Evolutionary conservation across 176 grass and related monocot species (phyloP).

Genomic region (Oryza australiensis): DNA sequence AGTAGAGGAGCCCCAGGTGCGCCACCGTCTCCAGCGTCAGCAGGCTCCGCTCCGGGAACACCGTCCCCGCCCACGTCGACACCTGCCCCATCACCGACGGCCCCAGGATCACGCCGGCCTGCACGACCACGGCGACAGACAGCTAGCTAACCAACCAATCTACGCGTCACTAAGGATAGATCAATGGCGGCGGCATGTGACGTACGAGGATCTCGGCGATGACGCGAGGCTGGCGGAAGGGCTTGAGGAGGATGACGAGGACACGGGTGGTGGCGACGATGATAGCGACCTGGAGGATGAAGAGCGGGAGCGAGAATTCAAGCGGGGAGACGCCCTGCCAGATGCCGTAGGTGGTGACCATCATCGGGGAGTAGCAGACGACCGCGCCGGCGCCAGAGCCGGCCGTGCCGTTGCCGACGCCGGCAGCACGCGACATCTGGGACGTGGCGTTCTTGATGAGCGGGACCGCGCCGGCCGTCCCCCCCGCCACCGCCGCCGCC

Average conservation of each 20-base stretch:
- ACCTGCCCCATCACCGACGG: constrained; percentile 65
- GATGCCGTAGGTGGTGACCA: constrained; percentile 58
- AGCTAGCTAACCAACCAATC: neutral
- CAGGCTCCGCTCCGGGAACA: constrained; percentile 55
- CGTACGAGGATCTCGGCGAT: constrained; percentile 62
- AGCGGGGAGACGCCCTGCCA: constrained; percentile 61
- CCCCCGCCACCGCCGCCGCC: constrained; percentile 14
- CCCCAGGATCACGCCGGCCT: constrained; percentile 53
- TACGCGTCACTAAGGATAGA: neutral
- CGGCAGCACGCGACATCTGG: neutral
- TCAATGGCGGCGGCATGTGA: neutral
- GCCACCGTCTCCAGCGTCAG: constrained; percentile 72
- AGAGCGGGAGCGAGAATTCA: constrained; percentile 60
- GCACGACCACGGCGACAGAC: neutral
- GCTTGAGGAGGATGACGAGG: constrained; percentile 54
- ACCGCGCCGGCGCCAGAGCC: constrained; percentile 30
- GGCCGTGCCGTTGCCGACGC: neutral
- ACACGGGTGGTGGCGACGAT: constrained; percentile 45
- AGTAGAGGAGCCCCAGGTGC: constrained; percentile 62
- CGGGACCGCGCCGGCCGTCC: constrained; percentile 1
- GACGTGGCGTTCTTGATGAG: constrained; percentile 21
- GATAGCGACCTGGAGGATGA: constrained; percentile 61
- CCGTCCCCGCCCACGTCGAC: constrained; percentile 22
- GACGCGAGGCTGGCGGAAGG: constrained; percentile 56
- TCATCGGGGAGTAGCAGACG: constrained; percentile 67